Evolutionary conservation across 2,329 filamentous ascomycete genomes (phyloP), one percentile per base, ranked within the genome.

Genomic region (Trichoderma koningii): DNA sequence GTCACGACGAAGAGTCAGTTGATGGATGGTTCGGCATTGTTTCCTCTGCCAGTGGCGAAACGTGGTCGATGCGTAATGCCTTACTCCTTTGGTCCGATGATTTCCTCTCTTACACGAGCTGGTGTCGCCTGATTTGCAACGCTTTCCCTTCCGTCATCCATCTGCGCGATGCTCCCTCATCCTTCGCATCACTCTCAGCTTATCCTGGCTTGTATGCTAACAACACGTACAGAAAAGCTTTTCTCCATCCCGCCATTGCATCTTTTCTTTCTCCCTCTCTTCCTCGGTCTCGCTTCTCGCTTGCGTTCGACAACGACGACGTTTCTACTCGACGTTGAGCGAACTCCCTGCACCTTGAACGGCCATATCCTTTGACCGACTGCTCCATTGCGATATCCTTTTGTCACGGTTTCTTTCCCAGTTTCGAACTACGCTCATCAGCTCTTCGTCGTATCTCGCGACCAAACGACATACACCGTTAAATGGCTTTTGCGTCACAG

Each of bases 401-500:
- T 66, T 28, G 52, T 56, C 52, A 17, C 57, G 42, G 23, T 47
- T 56, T 47, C 44, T 38, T 51, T 51, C 23, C 48, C 26, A 28
- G 62, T 30, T 53, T 55, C 56, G 42, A 45, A 53, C 41, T 44
- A 19, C 42, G 59, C 19, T 44, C 53, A 48, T 55, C 51, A 55
- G 30, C 42, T 45, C 30, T 51, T 61, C 57, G 62, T 69, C 66
- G 70, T 28, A 48, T 59, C 53, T 67, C 55, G 70, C 67, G 68
- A 69, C 64, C 59, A 63, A 65, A 68, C 56, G 53, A 56, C 66
- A 65, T 52, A 21, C 47, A 69, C 64, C 68, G 64, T 73, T 76
- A 74, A 73, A 78, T 78, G 76, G 76, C 75, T 71, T 66, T 62
- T 62, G 59, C 66, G 68, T 69, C 66, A 65, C 66, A 71, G 59